Percentiles rank a stretch among this genome's conserved stretches.
Conservation (phyloP, 371 early-diverging fungal genomes). For the Mortierella sp. region DNA sequence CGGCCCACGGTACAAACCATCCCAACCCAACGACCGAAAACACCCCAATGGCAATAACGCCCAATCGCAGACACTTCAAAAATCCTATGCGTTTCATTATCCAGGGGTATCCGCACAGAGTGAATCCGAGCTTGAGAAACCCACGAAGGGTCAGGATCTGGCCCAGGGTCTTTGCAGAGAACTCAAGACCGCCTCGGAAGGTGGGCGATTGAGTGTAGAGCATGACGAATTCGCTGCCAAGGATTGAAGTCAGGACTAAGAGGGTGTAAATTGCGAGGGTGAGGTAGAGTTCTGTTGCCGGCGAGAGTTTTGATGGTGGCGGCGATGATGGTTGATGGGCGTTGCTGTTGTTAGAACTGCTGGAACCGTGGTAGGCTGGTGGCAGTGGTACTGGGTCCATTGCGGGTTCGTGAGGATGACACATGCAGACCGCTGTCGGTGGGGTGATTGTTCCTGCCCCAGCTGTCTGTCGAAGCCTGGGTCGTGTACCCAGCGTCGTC, state of each 20-base stretch:
- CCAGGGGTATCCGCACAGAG: conserved; percentile 32
- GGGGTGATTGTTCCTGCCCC: neutral
- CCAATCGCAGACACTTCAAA: conserved; percentile 22
- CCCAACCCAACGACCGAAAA: conserved; percentile 38
- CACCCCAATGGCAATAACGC: conserved; percentile 26
- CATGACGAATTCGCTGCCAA: conserved; percentile 36
- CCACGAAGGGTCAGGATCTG: conserved; percentile 36
- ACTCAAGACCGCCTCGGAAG: conserved; percentile 31
- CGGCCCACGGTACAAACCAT: conserved; percentile 32
- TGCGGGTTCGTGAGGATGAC: neutral
- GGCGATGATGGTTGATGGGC: neutral
- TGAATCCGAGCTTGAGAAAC: conserved; percentile 31
- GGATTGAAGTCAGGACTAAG: conserved; percentile 29
- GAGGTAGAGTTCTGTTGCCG: conserved; percentile 28
- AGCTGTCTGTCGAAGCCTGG: neutral
- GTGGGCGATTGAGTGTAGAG: conserved; percentile 36
- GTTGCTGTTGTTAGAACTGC: neutral
- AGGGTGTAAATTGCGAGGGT: conserved; percentile 29
- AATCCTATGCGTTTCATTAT: conserved; percentile 31
- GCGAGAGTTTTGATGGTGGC: conserved; percentile 17
- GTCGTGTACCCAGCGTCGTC: neutral
- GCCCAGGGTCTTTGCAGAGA: conserved; percentile 27
- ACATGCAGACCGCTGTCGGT: neutral
- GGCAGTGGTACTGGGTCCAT: neutral
- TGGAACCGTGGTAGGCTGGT: neutral